Base-by-base conservation (phyloP, 2,329 filamentous ascomycete species). In the Aspergillus pseudoterreus region DNA sequence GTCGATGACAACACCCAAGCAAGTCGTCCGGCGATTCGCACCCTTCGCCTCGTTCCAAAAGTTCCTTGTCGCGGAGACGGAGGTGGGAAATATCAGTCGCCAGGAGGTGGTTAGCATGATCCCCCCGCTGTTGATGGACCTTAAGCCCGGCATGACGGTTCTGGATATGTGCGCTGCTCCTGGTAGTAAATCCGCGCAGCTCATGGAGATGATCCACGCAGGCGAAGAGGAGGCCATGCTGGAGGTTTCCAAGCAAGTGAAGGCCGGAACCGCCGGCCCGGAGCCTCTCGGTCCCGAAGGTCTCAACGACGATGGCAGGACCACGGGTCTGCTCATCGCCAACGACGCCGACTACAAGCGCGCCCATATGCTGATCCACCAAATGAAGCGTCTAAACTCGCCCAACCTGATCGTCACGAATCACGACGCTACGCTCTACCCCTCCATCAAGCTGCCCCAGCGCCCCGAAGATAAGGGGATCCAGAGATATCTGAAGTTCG, bases 41-140 rank as follows among this genome's bases (percentile, higher is more conserved):
- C 94, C 94, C 2, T 99, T 99, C 70, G 86, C 91, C 45, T 87
- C 89, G 24, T 97, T 99, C 75, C 94, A 99, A 71, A 95, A 95
- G 70, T 99, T 96, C 77, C 81, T 99, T 46, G 94, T 99, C 45
- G 95, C 92, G 47, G 94, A 99, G 79, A 96, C 94, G 4, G 91
- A 88, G 51, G 91, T 97, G 19, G 94, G 94, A 64, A 99, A 97
- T 71, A 97, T 99, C 65, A 96, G 89, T 73, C 85, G 94, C 64
- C 94, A 99, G 73, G 94, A 99, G 75, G 87, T 96, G 42, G 94
- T 99, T 65, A 96, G 90, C 77, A 99, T 99, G 94, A 97, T 99
- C 57, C 94, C 94, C 22, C 94, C 94, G 22, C 81, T 97, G 62
- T 79, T 97, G 63, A 88, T 99, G 78, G 92, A 97, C 65, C 80